phyloP scores from a whole-genome alignment of 805 yeast genomes.

The Monosporozyma unispora region DNA sequence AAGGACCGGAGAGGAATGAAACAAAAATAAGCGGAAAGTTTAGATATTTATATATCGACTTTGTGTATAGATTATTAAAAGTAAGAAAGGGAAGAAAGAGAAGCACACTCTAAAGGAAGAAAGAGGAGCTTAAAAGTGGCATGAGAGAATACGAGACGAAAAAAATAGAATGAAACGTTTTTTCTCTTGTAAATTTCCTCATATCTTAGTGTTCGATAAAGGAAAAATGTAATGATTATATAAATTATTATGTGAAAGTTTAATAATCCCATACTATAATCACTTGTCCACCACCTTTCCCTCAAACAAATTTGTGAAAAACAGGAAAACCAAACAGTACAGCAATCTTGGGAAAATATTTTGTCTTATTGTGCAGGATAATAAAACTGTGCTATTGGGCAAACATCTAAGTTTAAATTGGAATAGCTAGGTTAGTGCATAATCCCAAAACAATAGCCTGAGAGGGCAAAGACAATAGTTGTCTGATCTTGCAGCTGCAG shows the following conservation, averaged over 20 bases:
- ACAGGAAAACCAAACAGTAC: too few relatives aligned
- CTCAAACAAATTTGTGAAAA: too few relatives aligned
- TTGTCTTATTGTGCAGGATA: too few relatives aligned
- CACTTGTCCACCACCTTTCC: background rate
- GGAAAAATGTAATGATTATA: background rate
- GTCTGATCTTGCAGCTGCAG: too few relatives aligned
- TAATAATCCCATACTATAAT: too few relatives aligned
- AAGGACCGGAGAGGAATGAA: background rate
- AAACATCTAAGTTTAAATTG: too few relatives aligned
- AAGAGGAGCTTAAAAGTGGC: background rate
- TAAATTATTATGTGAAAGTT: background rate
- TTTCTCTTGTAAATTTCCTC: too few relatives aligned
- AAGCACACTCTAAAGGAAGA: background rate
- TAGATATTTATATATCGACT: background rate
- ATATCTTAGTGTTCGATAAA: background rate
- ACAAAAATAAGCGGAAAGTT: background rate
- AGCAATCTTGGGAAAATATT: too few relatives aligned
- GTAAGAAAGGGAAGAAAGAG: background rate
- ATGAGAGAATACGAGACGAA: background rate
- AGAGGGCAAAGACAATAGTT: too few relatives aligned
- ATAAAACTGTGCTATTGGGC: too few relatives aligned
- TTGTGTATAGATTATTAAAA: background rate
- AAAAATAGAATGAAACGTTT: background rate
- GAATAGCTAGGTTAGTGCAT: too few relatives aligned
- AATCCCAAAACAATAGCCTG: too few relatives aligned